Base-by-base conservation (phyloP, 2,329 filamentous ascomycete genomes). In the Paraphoma chrysanthemicola region DNA sequence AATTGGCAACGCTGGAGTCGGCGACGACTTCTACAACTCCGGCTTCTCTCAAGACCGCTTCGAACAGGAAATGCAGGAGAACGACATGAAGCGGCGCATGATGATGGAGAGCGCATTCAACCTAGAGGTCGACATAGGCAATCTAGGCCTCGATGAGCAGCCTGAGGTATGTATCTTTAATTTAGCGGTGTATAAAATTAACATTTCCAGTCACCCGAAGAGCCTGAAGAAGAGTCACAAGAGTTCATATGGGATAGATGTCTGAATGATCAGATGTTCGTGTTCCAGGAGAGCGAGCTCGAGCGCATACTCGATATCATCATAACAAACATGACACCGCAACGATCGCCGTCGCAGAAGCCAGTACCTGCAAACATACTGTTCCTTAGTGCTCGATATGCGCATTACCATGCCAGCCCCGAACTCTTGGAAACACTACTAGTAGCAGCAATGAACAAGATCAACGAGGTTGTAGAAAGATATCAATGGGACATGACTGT, bases 401-500 rank as follows among this genome's bases (percentile, higher is more conserved):
- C 95, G 4, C 93, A 98, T 73, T 99, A 99, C 69, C 94, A 99
- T 77, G 90, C 94, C 45, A 96, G 91, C 68, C 85, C 86, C 2
- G 93, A 97, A 60, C 83, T 99, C 9, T 81, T 99, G 9, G 89
- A 87, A 16, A 90, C 90, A 43, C 85, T 98, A 28, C 85, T 99
- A 14, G 84, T 91, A 28, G 89, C 90, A 36, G 92, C 95, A 38
- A 96, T 96, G 85, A 92, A 96, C 71, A 95, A 94, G 77, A 98
- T 99, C 69, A 98, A 98, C 72, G 90, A 93, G 56, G 92, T 97
- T 30, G 93, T 99, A n/a, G 95, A 98, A 77, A 86, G 86, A 59
- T 89, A 94, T 71, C 95, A 99, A 73, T 98, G 95, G 95, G 95
- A 99, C 73, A 99, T 99, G 95, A 99, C 95, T 0, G 97, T 99